Conservation (phyloP, 2,329 filamentous ascomycete species). For the Aspergillus pseudotamarii region DNA sequence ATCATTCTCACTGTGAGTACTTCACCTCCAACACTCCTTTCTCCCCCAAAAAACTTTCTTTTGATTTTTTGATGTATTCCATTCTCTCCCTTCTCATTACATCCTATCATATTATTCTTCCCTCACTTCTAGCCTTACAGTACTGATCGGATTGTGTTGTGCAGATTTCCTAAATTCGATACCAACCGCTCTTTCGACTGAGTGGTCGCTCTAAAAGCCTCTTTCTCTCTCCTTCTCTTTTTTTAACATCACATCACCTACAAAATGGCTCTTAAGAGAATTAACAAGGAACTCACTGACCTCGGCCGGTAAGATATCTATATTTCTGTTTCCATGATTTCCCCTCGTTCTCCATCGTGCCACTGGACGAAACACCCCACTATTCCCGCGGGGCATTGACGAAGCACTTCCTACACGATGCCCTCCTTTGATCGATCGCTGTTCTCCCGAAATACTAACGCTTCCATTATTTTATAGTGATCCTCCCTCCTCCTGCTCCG, state of each 20-base stretch:
- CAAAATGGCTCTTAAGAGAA: constrained; percentile 55
- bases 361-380: constrained; percentile 18
- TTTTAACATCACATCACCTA: constrained; percentile 21
- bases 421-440: neutral
- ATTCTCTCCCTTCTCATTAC: constrained; percentile 9
- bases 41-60: constrained; percentile 10
- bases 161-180: constrained; percentile 24
- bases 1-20: constrained; percentile 8
- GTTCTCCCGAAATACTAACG: constrained; percentile 10
- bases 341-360: constrained; percentile 8
- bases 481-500: constrained; percentile 97
- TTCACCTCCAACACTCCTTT: constrained; percentile 14
- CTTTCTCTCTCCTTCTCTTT: neutral
- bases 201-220: neutral
- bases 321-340: constrained; percentile 11
- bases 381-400: constrained; percentile 25
- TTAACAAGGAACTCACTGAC: constrained; percentile 58
- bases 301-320: constrained; percentile 50
- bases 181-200: constrained; percentile 11
- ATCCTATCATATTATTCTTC: neutral
- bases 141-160: constrained; percentile 11
- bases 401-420: neutral
- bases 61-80: neutral
- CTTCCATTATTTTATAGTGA: constrained; percentile 63
- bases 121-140: neutral